A percentile compares a stretch with the other conserved stretches of the same genome.
These are phyloP conservation scores for Populus simonii DNA, from an alignment of 345 rosid genomes.

Conservation along the genomic window DNA sequence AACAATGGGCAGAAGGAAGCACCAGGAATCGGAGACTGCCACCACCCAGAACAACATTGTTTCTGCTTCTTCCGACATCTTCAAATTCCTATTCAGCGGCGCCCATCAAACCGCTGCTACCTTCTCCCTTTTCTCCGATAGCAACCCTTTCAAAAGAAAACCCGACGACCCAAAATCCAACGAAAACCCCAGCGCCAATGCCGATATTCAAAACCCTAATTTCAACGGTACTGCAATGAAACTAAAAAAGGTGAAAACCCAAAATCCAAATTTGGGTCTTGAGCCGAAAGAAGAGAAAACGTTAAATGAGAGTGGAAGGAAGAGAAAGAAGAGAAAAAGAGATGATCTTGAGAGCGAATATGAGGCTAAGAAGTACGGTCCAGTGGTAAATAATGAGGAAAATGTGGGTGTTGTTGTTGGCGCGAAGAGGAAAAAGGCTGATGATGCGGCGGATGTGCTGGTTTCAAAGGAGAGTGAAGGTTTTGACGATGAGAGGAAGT, in stretches of 20 bases:
- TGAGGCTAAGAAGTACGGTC: conserved; percentile 69
- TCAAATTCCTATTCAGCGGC: conserved; percentile 44
- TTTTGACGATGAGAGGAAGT: conserved; percentile 85
- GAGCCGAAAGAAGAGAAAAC: not conserved
- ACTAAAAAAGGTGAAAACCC: conserved; percentile 27
- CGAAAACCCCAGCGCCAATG: conserved; percentile 11
- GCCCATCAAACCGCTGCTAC: conserved; percentile 21
- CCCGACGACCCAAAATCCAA: conserved; percentile 23
- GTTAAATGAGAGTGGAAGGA: conserved; percentile 14
- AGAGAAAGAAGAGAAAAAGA: conserved; percentile 79
- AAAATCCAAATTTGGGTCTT: conserved; percentile 7
- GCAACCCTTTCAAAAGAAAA: conserved; percentile 82
- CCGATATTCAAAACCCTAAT: not conserved
- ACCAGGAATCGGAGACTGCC: conserved; percentile 14
- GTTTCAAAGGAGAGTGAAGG: conserved; percentile 52
- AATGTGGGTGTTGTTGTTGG: conserved; percentile 39
- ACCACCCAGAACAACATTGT: not conserved
- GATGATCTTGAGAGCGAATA: conserved; percentile 84
- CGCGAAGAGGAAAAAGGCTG: conserved; percentile 75
- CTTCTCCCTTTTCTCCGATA: conserved; percentile 64
- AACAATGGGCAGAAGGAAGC: conserved; percentile 43
- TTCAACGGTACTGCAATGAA: conserved; percentile 16
- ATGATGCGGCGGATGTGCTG: conserved; percentile 45
- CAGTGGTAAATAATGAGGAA: conserved; percentile 11
- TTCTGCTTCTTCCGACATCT: conserved; percentile 33